Evolutionary conservation across 805 yeast species (phyloP), one percentile per base, ranked within the genome.

Genomic region (Nakazawaea anatomiae): DNA sequence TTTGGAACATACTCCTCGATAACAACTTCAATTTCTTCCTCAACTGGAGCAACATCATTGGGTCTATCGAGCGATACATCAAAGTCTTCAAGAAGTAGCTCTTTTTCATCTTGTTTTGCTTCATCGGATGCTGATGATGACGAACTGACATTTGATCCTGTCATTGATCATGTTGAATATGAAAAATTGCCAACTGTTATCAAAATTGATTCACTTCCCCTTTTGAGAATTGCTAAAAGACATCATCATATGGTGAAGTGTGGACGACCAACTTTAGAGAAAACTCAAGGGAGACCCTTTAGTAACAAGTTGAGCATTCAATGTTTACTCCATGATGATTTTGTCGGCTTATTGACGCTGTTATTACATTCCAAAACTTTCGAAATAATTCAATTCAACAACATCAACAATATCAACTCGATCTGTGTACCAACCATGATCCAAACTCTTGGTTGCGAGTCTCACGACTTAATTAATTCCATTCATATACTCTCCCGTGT

Each of bases 161-260:
- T 18, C 25, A 18, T 18, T 18, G 25, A 18, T 18, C 40, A 2
- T 2, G 40, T 11, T 6, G 40, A 12, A 9, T 32, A 11, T 32
- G 35, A 32, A 32, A 8, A 32, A n/a, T 38, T 38, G 18, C 50
- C 50, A 8, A 36, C 27, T 6, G n/a, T 34, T 12, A 47, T 47
- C 28, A 28, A 42, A 6, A 27, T 34, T n/a, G 14, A 35, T 10
- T 10, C 7, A 4, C 29, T 42, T 9, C 50, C 50, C 18, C 14
- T 25, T 5, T 36, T 47, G 42, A 47, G 27, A 42, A 28, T 47
- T 9, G 46, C 50, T 2, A 32, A 31, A 29, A 41, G 50, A 29
- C 50, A 47, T 38, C 46, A 47, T 35, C 50, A 47, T 47, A 11
- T 28, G 4, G 34, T 47, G 8, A 47, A 30, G 30, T 29, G 29